Conservation (phyloP, 345 rosid genomes). For the Lepidium aucheri region DNA sequence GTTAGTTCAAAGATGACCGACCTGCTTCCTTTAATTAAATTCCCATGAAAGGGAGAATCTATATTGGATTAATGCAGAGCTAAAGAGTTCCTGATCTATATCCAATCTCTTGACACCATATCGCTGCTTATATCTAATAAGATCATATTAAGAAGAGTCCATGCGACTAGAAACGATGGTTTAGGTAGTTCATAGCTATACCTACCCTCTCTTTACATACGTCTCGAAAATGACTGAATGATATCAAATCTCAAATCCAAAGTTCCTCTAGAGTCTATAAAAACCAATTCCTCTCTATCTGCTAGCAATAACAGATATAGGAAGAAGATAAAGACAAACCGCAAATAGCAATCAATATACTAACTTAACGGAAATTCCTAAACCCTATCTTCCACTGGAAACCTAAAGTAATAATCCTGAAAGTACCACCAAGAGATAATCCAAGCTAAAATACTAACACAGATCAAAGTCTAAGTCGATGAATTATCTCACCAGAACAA, state of each 20-base stretch:
- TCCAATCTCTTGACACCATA: neutral
- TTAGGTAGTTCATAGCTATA: neutral
- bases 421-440: neutral
- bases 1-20: neutral
- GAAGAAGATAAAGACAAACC: neutral
- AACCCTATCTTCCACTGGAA: neutral
- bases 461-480: neutral
- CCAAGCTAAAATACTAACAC: neutral
- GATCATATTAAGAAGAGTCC: neutral
- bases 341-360: slow-evolving; percentile 1
- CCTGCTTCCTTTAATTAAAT: neutral
- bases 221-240: neutral
- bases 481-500: slow-evolving; percentile 55
- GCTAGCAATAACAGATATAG: neutral
- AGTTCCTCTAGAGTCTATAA: neutral
- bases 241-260: neutral
- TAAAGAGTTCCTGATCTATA: neutral
- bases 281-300: neutral
- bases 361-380: neutral
- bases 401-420: neutral
- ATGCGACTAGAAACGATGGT: neutral
- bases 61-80: neutral
- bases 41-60: neutral
- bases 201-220: neutral
- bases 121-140: neutral